Conservation (phyloP, 164 flowering plant species). For the Nelumbo lutea region DNA sequence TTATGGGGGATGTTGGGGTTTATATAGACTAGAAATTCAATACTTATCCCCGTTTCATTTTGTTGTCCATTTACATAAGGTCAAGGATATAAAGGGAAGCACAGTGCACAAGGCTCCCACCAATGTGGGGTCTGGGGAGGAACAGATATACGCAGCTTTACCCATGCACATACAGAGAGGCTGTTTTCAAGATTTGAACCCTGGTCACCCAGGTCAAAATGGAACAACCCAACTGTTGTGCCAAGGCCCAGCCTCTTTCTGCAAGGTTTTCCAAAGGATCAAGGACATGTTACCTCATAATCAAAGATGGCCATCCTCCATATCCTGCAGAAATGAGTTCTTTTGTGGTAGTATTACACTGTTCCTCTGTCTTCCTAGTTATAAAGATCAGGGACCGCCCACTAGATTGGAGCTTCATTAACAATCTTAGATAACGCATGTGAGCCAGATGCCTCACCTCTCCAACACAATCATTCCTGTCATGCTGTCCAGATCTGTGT, state of each 20-base stretch:
- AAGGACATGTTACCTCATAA: constrained; percentile 49
- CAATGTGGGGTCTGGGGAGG: too few relatives aligned
- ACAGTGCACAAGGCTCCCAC: too few relatives aligned
- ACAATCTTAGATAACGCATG: constrained; percentile 22
- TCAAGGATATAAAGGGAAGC: too few relatives aligned
- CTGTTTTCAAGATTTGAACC: too few relatives aligned
- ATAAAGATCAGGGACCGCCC: constrained; percentile 51
- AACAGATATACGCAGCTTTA: too few relatives aligned
- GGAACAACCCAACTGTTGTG: too few relatives aligned
- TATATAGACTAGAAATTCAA: too few relatives aligned
- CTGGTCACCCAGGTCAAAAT: too few relatives aligned
- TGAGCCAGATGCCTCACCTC: constrained; percentile 24
- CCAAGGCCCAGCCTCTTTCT: too few relatives aligned
- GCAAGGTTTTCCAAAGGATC: too few relatives aligned
- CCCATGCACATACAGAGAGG: too few relatives aligned
- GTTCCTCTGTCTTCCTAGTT: constrained; percentile 42
- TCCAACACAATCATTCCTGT: constrained; percentile 17
- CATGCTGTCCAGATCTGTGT: constrained; percentile 19
- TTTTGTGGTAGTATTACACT: constrained; percentile 31
- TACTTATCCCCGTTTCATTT: not conserved
- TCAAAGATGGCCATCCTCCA: constrained; percentile 50
- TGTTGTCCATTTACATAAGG: not conserved
- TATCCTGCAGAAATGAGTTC: constrained; percentile 43
- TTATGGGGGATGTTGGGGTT: too few relatives aligned
- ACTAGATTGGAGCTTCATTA: constrained; percentile 32